Evolutionary conservation across 495 filamentous ascomycete species (phyloP).

Genomic region (Aspergillus sparsus): DNA sequence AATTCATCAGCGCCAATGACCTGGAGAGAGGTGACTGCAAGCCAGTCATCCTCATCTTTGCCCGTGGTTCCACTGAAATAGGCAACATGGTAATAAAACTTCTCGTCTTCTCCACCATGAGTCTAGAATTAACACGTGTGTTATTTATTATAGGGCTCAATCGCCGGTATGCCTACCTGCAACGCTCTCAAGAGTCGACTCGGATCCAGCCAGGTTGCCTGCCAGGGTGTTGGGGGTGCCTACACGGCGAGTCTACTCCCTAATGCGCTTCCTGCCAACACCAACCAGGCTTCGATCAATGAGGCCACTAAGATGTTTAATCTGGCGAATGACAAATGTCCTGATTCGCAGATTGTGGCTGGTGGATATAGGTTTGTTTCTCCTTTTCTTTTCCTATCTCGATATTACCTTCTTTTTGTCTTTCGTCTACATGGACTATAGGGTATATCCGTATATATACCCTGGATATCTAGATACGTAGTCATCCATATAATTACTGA

Average conservation of each 20-base stretch:
- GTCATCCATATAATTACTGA: background rate
- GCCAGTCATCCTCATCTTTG: constrained; percentile 53
- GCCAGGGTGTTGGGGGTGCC: constrained; percentile 38
- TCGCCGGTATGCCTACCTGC: constrained; percentile 43
- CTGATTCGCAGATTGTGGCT: constrained; percentile 56
- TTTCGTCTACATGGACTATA: too few relatives aligned
- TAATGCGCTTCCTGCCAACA: constrained; percentile 32
- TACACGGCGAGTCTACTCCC: constrained; percentile 30
- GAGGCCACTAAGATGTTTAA: constrained; percentile 37
- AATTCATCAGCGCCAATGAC: constrained; percentile 35
- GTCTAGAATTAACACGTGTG: background rate
- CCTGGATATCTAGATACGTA: too few relatives aligned
- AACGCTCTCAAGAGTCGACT: constrained; percentile 35
- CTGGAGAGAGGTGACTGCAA: constrained; percentile 46
- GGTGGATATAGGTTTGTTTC: constrained; percentile 48
- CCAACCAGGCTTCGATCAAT: constrained; percentile 38
- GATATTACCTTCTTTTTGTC: too few relatives aligned
- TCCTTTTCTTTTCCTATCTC: background rate
- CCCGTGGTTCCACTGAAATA: constrained; percentile 50
- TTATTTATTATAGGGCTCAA: constrained; percentile 33
- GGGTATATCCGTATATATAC: too few relatives aligned
- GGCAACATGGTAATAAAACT: constrained; percentile 53
- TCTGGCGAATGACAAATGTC: constrained; percentile 45
- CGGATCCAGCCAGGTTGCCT: constrained; percentile 30
- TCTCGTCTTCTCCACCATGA: background rate